Evolutionary conservation across 2,329 filamentous ascomycete species (phyloP).

Genomic region (Rhynchosporium graminicola): DNA sequence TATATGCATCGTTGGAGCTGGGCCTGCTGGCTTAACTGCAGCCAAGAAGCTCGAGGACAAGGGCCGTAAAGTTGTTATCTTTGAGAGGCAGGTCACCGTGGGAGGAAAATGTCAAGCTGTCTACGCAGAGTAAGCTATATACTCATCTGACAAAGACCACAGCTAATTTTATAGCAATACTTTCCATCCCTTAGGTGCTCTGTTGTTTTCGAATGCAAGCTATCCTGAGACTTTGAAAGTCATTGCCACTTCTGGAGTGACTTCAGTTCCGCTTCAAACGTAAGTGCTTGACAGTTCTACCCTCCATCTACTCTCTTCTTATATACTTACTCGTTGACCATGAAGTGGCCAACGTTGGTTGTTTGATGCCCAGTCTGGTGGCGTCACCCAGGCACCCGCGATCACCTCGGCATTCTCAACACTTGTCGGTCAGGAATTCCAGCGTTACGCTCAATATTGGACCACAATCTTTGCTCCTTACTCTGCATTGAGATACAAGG

Average conservation of each 20-base stretch:
- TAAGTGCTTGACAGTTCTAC: not conserved
- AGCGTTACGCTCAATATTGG: conserved; percentile 15
- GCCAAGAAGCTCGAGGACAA: conserved; percentile 16
- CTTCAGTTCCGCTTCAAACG: conserved; percentile 14
- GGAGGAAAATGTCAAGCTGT: conserved; percentile 20
- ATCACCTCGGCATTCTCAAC: conserved; percentile 10
- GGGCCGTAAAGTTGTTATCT: conserved; percentile 7
- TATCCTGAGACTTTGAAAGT: conserved; percentile 18
- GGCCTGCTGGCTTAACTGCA: conserved; percentile 16
- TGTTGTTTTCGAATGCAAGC: conserved; percentile 15
- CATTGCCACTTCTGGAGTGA: conserved; percentile 9
- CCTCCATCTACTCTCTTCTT: not conserved
- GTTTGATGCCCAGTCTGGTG: conserved; percentile 9
- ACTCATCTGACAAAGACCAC: not conserved
- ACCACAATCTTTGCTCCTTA: conserved; percentile 13
- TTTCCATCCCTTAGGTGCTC: conserved; percentile 14
- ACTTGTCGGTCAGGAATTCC: conserved; percentile 12
- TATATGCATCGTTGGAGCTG: conserved; percentile 19
- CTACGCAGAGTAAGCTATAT: conserved; percentile 1
- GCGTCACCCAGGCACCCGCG: not conserved
- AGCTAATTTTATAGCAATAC: not conserved
- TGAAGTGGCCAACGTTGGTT: conserved; percentile 9
- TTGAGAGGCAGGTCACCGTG: conserved; percentile 16
- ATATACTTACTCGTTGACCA: not conserved
- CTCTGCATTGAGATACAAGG: conserved; percentile 7